phyloP scores from a whole-genome alignment of 257 asterid genomes.

The Capsicum rhomboideum region DNA sequence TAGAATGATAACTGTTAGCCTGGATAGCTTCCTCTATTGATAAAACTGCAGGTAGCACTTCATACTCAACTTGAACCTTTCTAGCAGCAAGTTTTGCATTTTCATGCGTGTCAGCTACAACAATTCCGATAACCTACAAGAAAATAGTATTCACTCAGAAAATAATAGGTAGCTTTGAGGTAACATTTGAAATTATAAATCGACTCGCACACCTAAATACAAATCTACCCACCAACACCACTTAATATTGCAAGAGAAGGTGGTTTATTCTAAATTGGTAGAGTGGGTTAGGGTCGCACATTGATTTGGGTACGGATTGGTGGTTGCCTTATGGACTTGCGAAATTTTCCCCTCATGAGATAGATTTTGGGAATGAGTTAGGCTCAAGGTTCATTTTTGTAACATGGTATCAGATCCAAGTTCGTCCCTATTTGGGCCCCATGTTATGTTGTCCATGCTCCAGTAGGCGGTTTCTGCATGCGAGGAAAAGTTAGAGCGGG shows the following conservation, averaged over 20 bases:
- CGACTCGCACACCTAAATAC: not conserved
- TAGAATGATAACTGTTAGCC: slow-evolving; percentile 67
- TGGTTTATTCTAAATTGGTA: not conserved
- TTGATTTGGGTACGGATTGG: too few relatives aligned
- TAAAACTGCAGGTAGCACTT: slow-evolving; percentile 77
- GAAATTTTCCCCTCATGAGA: not conserved
- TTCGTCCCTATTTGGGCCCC: too few relatives aligned
- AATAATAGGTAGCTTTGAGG: not conserved
- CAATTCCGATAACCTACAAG: slow-evolving; percentile 80
- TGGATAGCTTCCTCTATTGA: slow-evolving; percentile 77
- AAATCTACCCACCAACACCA: not conserved
- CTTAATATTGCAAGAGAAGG: not conserved
- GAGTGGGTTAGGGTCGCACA: too few relatives aligned
- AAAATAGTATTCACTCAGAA: not conserved
- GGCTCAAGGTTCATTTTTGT: too few relatives aligned
- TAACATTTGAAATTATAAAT: not conserved
- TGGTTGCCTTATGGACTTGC: too few relatives aligned
- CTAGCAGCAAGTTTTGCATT: slow-evolving; percentile 84
- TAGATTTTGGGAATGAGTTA: too few relatives aligned
- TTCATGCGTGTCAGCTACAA: slow-evolving; percentile 94
- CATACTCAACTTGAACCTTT: slow-evolving; percentile 64
- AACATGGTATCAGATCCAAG: too few relatives aligned
- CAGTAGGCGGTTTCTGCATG: too few relatives aligned
- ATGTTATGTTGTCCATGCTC: too few relatives aligned
- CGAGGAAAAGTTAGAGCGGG: too few relatives aligned